Evolutionary conservation across 2,329 filamentous ascomycete genomes (phyloP).

Genomic region (Ceratocystis huliohia): DNA sequence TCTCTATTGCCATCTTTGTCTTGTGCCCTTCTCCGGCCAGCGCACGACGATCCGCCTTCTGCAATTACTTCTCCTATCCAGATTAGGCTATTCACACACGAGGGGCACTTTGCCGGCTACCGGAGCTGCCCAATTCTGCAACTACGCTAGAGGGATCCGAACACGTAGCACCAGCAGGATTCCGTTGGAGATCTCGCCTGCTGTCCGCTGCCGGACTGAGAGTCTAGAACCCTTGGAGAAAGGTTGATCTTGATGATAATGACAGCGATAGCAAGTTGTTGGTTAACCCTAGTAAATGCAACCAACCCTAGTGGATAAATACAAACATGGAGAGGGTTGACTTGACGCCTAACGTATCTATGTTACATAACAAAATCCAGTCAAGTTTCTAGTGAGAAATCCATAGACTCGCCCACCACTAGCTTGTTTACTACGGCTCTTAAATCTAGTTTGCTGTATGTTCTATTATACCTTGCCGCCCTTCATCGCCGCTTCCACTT

Average conservation of each 20-base stretch:
- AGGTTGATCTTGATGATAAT: too few relatives aligned
- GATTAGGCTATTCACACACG: neutral
- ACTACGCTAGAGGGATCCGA: neutral
- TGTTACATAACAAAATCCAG: neutral
- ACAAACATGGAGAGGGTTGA: neutral
- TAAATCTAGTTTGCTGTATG: too few relatives aligned
- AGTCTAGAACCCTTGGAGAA: neutral
- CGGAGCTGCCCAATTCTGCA: neutral
- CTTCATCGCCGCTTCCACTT: conserved; percentile 49
- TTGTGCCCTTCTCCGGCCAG: neutral
- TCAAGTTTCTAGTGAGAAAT: neutral
- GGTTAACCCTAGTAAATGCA: neutral
- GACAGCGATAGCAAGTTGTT: neutral
- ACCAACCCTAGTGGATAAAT: neutral
- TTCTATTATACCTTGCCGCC: conserved; percentile 1
- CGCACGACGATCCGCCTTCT: neutral
- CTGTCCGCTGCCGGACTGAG: neutral
- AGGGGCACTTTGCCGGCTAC: neutral
- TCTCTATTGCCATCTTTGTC: too few relatives aligned
- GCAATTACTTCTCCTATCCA: neutral
- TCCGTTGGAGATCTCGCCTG: neutral
- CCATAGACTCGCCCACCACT: too few relatives aligned
- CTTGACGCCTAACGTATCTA: neutral
- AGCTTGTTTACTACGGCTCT: too few relatives aligned
- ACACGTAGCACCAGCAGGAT: neutral